Percentiles rank a stretch among this genome's conserved stretches.
Conservation (phyloP, 208 protist species). For the Leishmania guyanensis region DNA sequence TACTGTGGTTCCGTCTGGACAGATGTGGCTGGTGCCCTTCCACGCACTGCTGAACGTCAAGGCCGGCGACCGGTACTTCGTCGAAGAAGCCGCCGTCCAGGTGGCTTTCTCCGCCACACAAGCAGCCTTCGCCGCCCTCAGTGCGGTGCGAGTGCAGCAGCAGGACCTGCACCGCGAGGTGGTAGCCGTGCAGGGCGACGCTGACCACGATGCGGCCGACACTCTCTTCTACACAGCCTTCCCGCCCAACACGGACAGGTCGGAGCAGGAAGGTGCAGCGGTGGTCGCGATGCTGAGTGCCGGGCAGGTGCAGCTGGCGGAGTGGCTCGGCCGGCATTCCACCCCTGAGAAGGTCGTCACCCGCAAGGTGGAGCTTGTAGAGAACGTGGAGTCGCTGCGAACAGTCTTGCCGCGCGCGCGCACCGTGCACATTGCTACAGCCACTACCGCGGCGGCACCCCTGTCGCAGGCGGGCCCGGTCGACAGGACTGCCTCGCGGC, state of each 20-base stretch:
- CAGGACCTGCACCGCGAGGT: constrained; percentile 64
- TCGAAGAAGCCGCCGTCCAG: constrained; percentile 86
- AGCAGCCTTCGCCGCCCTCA: constrained; percentile 65
- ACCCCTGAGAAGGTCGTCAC: constrained; percentile 20
- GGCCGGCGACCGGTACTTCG: constrained; percentile 64
- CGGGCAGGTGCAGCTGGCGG: constrained; percentile 19
- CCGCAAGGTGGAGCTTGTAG: constrained; percentile 48
- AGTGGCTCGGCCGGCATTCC: constrained; percentile 8
- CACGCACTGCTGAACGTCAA: constrained; percentile 79
- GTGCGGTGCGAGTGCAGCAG: constrained; percentile 57
- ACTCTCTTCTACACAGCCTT: constrained; percentile 42
- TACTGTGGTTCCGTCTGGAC: constrained; percentile 80
- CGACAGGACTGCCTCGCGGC: constrained; percentile 9
- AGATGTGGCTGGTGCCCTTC: constrained; percentile 86
- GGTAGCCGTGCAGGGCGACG: constrained; percentile 65
- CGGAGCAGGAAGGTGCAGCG: constrained; percentile 54
- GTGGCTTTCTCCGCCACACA: constrained; percentile 85
- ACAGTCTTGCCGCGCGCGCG: constrained; percentile 42
- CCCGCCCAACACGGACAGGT: constrained; percentile 67
- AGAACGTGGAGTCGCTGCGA: constrained; percentile 55
- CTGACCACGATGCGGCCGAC: constrained; percentile 19
- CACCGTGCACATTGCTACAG: constrained; percentile 41
- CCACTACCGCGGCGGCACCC: constrained; percentile 24
- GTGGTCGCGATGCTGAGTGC: constrained; percentile 43
- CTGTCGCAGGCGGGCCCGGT: constrained; percentile 4